phyloP scores from a whole-genome alignment of 2,329 filamentous ascomycete genomes.

The Botrytis squamosa region DNA sequence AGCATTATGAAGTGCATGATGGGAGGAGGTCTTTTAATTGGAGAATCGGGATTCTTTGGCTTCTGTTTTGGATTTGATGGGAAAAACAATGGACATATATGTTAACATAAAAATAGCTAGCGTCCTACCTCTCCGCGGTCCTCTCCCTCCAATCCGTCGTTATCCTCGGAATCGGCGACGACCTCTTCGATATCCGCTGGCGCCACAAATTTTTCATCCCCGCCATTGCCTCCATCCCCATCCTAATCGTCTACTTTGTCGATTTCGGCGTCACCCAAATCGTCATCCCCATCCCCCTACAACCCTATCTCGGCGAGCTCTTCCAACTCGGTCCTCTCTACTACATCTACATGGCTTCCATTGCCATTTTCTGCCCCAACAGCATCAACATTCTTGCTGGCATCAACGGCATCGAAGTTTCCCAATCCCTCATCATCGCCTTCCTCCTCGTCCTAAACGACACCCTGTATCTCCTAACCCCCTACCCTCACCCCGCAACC shows the following conservation, averaged over 20 bases:
- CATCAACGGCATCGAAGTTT: constrained; percentile 97
- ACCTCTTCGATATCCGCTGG: constrained; percentile 98
- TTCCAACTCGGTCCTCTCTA: constrained; percentile 81
- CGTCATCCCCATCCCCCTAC: constrained; percentile 82
- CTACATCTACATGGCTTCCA: constrained; percentile 94
- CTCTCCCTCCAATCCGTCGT: constrained; percentile 89
- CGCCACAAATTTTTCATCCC: constrained; percentile 98
- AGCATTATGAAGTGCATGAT: background rate
- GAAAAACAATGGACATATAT: background rate
- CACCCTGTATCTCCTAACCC: constrained; percentile 76
- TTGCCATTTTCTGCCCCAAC: constrained; percentile 97
- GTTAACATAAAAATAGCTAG: constrained; percentile 58
- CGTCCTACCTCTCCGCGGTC: constrained; percentile 91
- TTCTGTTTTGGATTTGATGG: background rate
- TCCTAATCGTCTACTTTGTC: constrained; percentile 96
- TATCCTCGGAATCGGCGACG: constrained; percentile 89
- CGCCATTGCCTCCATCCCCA: constrained; percentile 86
- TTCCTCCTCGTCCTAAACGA: constrained; percentile 83
- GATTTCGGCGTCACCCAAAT: constrained; percentile 97
- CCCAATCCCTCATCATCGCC: constrained; percentile 89
- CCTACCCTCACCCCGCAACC: constrained; percentile 87
- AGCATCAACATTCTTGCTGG: constrained; percentile 99
- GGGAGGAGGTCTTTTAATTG: rapidly evolving
- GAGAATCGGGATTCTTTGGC: background rate
- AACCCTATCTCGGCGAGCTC: constrained; percentile 75